A percentile compares a stretch with the other conserved stretches of the same genome.
These are phyloP conservation scores for Corchorus capsularis DNA, from an alignment of 345 rosid species.

Conservation along the genomic window DNA sequence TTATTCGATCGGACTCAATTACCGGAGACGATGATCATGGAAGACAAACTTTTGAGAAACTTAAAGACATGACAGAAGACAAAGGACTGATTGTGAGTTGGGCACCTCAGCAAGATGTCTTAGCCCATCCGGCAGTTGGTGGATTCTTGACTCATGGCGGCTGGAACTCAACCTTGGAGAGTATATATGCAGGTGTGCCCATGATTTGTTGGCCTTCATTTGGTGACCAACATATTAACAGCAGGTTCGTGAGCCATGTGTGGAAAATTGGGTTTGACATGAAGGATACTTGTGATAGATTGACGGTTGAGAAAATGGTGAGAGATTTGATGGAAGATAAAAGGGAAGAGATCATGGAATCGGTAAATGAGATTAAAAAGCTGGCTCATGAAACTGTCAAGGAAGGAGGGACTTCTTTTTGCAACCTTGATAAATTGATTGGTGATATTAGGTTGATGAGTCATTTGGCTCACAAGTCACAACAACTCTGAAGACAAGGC, in stretches of 20 bases:
- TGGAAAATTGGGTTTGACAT: slow-evolving; percentile 56
- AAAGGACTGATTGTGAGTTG: slow-evolving; percentile 37
- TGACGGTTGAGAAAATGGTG: slow-evolving; percentile 44
- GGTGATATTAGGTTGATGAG: slow-evolving; percentile 17
- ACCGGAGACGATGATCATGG: neutral
- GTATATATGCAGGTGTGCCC: slow-evolving; percentile 40
- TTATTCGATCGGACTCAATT: slow-evolving; percentile 31
- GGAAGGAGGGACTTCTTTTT: slow-evolving; percentile 45
- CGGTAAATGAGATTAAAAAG: slow-evolving; percentile 32
- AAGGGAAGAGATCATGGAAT: slow-evolving; percentile 36
- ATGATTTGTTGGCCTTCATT: slow-evolving; percentile 55
- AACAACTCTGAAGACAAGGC: too few relatives aligned
- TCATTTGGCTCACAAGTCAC: neutral
- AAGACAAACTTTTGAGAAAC: slow-evolving; percentile 9
- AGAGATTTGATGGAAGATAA: slow-evolving; percentile 46
- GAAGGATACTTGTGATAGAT: slow-evolving; percentile 50
- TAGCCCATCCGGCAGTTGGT: slow-evolving; percentile 41
- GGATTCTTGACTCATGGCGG: slow-evolving; percentile 51
- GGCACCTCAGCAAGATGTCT: slow-evolving; percentile 55
- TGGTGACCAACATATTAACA: slow-evolving; percentile 48
- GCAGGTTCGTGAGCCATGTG: slow-evolving; percentile 40
- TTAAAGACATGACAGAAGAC: slow-evolving; percentile 16
- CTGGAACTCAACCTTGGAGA: slow-evolving; percentile 63
- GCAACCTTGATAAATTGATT: slow-evolving; percentile 37
- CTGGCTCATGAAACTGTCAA: slow-evolving; percentile 28